These are phyloP conservation scores for Thymus quinquecostatus DNA, from an alignment of 257 asterid species.

Conservation along the genomic window DNA sequence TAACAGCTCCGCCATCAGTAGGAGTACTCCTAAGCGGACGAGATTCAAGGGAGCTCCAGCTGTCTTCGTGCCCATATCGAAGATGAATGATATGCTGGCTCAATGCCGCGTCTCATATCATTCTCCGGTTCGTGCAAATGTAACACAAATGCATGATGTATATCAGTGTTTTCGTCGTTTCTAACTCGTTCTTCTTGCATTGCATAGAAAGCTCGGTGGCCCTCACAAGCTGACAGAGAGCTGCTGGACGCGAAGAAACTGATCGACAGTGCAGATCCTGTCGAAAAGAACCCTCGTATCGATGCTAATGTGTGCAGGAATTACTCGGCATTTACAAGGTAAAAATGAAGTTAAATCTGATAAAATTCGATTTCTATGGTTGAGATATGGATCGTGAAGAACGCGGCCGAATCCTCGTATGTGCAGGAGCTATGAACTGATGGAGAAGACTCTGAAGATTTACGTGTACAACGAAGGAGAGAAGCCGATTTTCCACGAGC, in stretches of 20 bases:
- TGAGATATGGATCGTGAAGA: neutral
- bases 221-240: constrained; percentile 38
- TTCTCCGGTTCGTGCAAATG: constrained; percentile 45
- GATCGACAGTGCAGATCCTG: constrained; percentile 34
- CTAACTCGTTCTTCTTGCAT: neutral
- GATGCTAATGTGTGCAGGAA: constrained; percentile 37
- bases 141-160: neutral
- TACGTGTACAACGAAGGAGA: constrained; percentile 69
- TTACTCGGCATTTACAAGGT: constrained; percentile 42
- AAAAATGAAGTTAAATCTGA: neutral
- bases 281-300: constrained; percentile 26
- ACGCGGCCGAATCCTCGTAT: neutral
- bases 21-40: constrained; percentile 21
- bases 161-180: neutral
- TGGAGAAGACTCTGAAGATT: constrained; percentile 69
- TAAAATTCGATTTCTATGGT: neutral
- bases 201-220: constrained; percentile 41
- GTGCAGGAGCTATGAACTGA: constrained; percentile 74
- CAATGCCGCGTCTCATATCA: constrained; percentile 42
- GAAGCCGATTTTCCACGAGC: constrained; percentile 69
- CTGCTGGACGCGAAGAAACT: constrained; percentile 37
- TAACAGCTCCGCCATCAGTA: constrained; percentile 26
- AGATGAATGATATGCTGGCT: constrained; percentile 58
- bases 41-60: constrained; percentile 43
- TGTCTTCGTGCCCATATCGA: constrained; percentile 51